phyloP scores from a whole-genome alignment of 768 basidiomycete genomes.

The Rhodotorula graminis region DNA sequence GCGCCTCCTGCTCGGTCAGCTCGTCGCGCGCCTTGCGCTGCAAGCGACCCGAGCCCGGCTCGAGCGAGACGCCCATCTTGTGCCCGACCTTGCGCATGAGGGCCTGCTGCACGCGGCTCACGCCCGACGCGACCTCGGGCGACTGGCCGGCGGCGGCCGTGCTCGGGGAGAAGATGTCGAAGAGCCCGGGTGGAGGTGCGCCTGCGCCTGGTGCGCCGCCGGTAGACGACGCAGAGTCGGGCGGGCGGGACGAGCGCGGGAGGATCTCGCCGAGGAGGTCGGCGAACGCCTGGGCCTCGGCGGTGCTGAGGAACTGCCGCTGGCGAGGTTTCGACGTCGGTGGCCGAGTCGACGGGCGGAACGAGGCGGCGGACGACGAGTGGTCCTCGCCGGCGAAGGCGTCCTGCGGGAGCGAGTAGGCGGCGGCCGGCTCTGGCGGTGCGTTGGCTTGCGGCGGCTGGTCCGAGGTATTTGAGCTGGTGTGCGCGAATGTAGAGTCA shows the following conservation, averaged over 20 bases:
- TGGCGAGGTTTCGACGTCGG: constrained; percentile 2
- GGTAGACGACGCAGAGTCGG: background rate
- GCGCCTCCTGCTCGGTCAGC: constrained; percentile 12
- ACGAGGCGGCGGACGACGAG: background rate
- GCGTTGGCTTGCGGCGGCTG: background rate
- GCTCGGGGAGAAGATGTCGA: constrained; percentile 3
- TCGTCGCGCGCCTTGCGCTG: background rate
- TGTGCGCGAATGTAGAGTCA: background rate
- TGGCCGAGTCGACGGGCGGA: background rate
- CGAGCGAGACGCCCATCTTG: background rate
- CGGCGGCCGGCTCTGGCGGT: background rate
- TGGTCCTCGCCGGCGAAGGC: constrained; percentile 9
- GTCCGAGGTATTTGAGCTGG: background rate
- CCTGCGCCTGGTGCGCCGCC: background rate
- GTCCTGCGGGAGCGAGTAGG: constrained; percentile 28
- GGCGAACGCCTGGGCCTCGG: constrained; percentile 31
- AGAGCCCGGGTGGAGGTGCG: background rate
- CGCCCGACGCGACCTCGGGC: background rate
- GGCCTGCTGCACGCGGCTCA: constrained; percentile 10
- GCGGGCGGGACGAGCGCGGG: constrained; percentile 5
- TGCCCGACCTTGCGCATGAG: constrained; percentile 9
- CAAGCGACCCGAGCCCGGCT: background rate
- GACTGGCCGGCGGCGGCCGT: background rate
- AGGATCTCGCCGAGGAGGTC: constrained; percentile 34
- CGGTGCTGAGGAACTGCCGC: constrained; percentile 19